phyloP scores from a whole-genome alignment of 2,329 filamentous ascomycete species.

The Fusarium newnesense region DNA sequence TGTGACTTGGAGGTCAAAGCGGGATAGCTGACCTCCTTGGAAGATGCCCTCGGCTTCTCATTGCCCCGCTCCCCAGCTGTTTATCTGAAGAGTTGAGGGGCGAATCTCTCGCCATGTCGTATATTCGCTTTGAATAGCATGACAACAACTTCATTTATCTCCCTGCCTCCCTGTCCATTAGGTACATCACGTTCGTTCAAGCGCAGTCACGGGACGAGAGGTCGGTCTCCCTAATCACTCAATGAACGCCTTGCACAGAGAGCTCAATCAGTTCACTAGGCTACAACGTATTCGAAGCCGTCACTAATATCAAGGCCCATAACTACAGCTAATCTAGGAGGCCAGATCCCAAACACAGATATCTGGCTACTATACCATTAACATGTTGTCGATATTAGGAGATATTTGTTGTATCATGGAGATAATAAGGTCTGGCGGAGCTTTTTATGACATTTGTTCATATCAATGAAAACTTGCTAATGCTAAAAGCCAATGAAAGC shows the following conservation, averaged over 20 bases:
- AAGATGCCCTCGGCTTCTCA: neutral
- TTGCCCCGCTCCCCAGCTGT: neutral
- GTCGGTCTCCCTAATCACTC: neutral
- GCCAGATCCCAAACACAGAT: neutral
- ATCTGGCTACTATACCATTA: neutral
- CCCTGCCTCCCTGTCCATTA: neutral
- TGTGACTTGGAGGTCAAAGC: neutral
- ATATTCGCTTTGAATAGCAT: neutral
- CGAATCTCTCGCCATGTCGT: neutral
- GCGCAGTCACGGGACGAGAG: neutral
- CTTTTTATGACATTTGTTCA: neutral
- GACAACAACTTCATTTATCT: neutral
- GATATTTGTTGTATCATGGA: neutral
- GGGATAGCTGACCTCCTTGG: neutral
- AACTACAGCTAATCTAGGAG: neutral
- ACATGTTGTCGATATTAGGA: rapidly evolving
- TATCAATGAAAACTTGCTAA: neutral
- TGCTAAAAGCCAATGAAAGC: neutral
- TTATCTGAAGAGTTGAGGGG: neutral
- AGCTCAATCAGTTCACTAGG: too few relatives aligned
- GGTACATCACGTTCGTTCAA: neutral
- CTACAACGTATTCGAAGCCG: neutral
- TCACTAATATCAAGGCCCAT: neutral
- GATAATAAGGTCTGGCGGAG: rapidly evolving
- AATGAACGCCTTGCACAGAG: neutral